Base-by-base conservation (phyloP, 176 grass and related monocot species). In the Eleusine coracana region DNA sequence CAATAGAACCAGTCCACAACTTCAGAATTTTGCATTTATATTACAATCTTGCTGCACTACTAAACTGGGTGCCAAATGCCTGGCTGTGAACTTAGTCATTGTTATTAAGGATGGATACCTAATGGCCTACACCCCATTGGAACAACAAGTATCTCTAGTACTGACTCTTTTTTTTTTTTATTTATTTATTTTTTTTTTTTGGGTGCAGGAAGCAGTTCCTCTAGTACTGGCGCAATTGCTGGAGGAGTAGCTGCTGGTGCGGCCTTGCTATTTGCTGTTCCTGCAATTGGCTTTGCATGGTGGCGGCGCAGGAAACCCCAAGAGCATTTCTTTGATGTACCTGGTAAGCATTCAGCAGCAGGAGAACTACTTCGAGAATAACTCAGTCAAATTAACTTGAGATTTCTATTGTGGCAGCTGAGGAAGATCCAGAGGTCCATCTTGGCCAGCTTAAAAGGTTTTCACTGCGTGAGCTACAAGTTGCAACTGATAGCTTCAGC, bases 381-480 rank as follows among this genome's bases (percentile, higher is more conserved):
- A 37, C 34, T 44, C 23, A 76, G 67, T 70, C 29, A 59, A 65
- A 13, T 80, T 86, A 72, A 10, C 71, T 9, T 86, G 74, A 84
- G 13, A 76, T 83, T 76, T 79, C 15, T 76, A 73, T 62, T 70
- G 8, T 88, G 55, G 28, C 90, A 95, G 93, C 90, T 44, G 93
- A 95, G 85, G 93, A 95, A 90, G 93, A 95, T 70, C 93, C 90
- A 31, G 93, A 95, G 58, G 90, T 95, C 55, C 93, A 95, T 84
- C 93, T 95, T 73, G 93, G 90, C 44, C 93, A 95, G 87, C 87
- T 95, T 70, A 95, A 95, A 85, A 90, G 90, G 80, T 95, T 95
- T 85, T 92, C 93, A 70, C 59, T 95, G 31, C 75, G 90, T 86
- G 90, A 95, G 75, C 74, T 95, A 31, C 93, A 95, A 90, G 93